phyloP scores from a whole-genome alignment of 2,329 filamentous ascomycete species.

The Aspergillus sp. region DNA sequence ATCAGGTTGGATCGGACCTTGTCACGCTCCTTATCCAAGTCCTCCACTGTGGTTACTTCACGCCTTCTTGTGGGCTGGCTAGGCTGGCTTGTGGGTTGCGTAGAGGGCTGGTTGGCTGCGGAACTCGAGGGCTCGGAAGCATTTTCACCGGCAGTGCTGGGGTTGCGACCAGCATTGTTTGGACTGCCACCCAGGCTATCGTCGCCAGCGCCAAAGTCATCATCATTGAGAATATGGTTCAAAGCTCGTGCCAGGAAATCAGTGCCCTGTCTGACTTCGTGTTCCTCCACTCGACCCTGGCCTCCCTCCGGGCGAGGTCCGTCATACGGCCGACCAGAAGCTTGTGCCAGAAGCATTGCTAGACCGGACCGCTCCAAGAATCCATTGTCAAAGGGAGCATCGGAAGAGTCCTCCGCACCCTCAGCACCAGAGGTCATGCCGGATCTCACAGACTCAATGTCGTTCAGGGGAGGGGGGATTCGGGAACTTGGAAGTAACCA shows the following conservation, averaged over 20 bases:
- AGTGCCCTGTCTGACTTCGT: slow-evolving; percentile 30
- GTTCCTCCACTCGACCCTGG: slow-evolving; percentile 25
- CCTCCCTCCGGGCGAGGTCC: slow-evolving; percentile 19
- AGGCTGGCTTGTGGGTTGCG: slow-evolving; percentile 22
- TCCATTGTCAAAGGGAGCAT: slow-evolving; percentile 23
- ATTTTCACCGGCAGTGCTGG: slow-evolving; percentile 10
- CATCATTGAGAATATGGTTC: slow-evolving; percentile 39
- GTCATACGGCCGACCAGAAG: slow-evolving; percentile 26
- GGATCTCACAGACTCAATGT: slow-evolving; percentile 41
- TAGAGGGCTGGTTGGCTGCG: slow-evolving; percentile 16
- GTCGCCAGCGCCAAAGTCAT: slow-evolving; percentile 24
- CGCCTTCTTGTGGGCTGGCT: slow-evolving; percentile 27
- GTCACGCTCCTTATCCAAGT: slow-evolving; percentile 72
- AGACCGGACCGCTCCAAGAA: slow-evolving; percentile 30
- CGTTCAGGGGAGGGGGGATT: slow-evolving; percentile 64
- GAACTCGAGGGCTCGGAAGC: slow-evolving; percentile 21
- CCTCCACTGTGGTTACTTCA: slow-evolving; percentile 61
- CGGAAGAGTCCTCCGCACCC: slow-evolving; percentile 26
- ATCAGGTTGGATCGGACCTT: slow-evolving; percentile 75
- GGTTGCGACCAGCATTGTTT: slow-evolving; percentile 17
- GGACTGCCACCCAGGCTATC: slow-evolving; percentile 23
- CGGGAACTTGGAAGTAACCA: slow-evolving; percentile 58
- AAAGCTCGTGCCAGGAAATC: slow-evolving; percentile 42
- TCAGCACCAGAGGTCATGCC: slow-evolving; percentile 28
- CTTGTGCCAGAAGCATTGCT: slow-evolving; percentile 34